Percentiles rank a stretch among this genome's conserved stretches.
phyloP scores from a whole-genome alignment of 306 rosid species.

The Trifolium fragiferum region DNA sequence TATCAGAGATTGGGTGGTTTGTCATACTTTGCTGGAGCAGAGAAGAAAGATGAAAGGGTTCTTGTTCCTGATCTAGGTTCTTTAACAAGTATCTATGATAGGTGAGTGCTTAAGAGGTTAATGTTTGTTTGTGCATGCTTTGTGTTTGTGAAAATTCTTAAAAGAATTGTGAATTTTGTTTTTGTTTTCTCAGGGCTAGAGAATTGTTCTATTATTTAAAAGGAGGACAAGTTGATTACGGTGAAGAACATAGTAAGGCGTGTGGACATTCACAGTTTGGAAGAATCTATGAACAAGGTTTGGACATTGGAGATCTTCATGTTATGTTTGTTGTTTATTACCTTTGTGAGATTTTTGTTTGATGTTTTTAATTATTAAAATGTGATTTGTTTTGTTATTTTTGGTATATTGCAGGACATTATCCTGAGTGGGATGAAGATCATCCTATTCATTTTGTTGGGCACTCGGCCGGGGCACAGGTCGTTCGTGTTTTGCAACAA shows the following conservation, averaged over 20 bases:
- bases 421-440: conserved; percentile 97
- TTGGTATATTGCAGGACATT: conserved; percentile 65
- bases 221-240: conserved; percentile 95
- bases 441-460: conserved; percentile 97
- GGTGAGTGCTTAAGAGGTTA: conserved; percentile 47
- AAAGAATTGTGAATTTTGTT: conserved; percentile 1
- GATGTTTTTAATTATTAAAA: neutral
- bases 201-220: conserved; percentile 94
- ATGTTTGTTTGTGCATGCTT: conserved; percentile 3
- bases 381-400: conserved; percentile 34
- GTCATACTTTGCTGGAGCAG: conserved; percentile 96
- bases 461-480: conserved; percentile 97
- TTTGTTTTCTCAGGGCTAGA: conserved; percentile 69
- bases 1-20: conserved; percentile 80
- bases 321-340: conserved; percentile 31
- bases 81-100: conserved; percentile 82
- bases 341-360: neutral
- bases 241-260: conserved; percentile 89
- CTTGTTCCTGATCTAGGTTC: conserved; percentile 99
- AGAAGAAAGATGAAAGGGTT: conserved; percentile 94
- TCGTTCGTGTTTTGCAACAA: conserved; percentile 91
- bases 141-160: neutral
- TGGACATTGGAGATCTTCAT: conserved; percentile 17
- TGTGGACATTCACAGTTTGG: conserved; percentile 90
- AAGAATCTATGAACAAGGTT: conserved; percentile 79